Percentiles rank a stretch among this genome's conserved stretches.
Conservation (phyloP, 495 filamentous ascomycete species). For the Viridothelium virens region DNA sequence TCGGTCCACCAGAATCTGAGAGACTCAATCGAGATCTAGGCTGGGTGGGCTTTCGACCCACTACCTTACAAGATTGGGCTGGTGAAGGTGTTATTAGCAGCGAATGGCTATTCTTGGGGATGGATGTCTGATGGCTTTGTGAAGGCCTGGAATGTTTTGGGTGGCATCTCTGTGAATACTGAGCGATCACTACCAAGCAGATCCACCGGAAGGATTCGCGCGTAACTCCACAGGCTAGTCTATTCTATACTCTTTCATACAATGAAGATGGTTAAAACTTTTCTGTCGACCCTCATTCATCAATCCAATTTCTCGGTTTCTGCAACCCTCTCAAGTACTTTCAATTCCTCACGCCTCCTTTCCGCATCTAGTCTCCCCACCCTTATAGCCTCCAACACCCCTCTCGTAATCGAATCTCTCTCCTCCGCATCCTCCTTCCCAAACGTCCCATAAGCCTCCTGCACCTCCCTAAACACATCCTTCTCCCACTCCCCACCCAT, state of each 20-base stretch:
- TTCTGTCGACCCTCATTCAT: neutral
- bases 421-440: slow-evolving; percentile 20
- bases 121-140: slow-evolving; percentile 55
- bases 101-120: slow-evolving; percentile 76
- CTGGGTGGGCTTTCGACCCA: slow-evolving; percentile 85
- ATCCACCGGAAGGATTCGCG: neutral
- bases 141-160: too few relatives aligned
- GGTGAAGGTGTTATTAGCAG: slow-evolving; percentile 53
- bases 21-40: slow-evolving; percentile 70
- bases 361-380: slow-evolving; percentile 15
- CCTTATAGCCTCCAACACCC: slow-evolving; percentile 27
- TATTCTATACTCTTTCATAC: neutral
- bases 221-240: neutral
- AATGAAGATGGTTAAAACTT: neutral
- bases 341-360: neutral
- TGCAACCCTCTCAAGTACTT: neutral
- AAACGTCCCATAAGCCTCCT: slow-evolving; percentile 31
- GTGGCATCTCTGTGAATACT: too few relatives aligned
- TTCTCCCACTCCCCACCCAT: slow-evolving; percentile 36
- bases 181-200: neutral
- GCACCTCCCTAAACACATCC: slow-evolving; percentile 26
- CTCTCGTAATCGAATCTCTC: slow-evolving; percentile 29
- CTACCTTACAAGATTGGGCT: slow-evolving; percentile 68
- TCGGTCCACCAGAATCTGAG: slow-evolving; percentile 46
- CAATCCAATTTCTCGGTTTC: neutral